phyloP scores from a whole-genome alignment of 257 asterid genomes.

The Jaltomata sinuosa region DNA sequence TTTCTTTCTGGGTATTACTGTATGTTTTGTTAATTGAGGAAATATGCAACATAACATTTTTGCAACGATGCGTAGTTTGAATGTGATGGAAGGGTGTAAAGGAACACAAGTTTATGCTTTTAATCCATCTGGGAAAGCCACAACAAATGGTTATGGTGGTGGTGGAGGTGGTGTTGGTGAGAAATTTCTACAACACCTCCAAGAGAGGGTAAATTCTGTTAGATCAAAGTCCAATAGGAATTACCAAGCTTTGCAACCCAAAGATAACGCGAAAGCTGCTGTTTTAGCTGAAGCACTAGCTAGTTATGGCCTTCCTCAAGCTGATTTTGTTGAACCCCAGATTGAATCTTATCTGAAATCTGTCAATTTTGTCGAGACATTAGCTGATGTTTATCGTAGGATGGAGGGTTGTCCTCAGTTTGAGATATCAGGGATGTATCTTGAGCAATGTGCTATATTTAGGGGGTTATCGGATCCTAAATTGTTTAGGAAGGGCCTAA shows the following conservation, averaged over 20 bases:
- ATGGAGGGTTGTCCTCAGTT: conserved; percentile 40
- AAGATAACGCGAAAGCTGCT: conserved; percentile 23
- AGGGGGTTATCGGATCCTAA: conserved; percentile 71
- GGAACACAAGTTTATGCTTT: conserved; percentile 46
- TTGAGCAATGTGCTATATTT: conserved; percentile 76
- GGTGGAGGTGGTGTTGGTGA: conserved; percentile 40
- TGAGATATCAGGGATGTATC: conserved; percentile 48
- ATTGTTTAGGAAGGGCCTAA: conserved; percentile 73
- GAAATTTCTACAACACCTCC: conserved; percentile 58
- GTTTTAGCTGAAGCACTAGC: conserved; percentile 50
- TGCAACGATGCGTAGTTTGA: conserved; percentile 75
- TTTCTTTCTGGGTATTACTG: neutral
- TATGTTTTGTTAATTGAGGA: conserved; percentile 10
- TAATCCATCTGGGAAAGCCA: conserved; percentile 21
- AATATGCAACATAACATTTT: conserved; percentile 78
- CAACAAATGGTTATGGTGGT: conserved; percentile 24
- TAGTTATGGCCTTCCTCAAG: conserved; percentile 65
- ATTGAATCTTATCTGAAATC: conserved; percentile 67
- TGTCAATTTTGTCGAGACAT: conserved; percentile 50
- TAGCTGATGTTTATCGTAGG: conserved; percentile 57
- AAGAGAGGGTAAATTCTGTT: conserved; percentile 33
- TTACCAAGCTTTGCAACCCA: conserved; percentile 32
- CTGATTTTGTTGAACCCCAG: conserved; percentile 70
- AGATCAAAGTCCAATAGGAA: conserved; percentile 56
- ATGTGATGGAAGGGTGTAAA: conserved; percentile 76